phyloP scores from a whole-genome alignment of 257 asterid species.

The Scutellaria galericulata region DNA sequence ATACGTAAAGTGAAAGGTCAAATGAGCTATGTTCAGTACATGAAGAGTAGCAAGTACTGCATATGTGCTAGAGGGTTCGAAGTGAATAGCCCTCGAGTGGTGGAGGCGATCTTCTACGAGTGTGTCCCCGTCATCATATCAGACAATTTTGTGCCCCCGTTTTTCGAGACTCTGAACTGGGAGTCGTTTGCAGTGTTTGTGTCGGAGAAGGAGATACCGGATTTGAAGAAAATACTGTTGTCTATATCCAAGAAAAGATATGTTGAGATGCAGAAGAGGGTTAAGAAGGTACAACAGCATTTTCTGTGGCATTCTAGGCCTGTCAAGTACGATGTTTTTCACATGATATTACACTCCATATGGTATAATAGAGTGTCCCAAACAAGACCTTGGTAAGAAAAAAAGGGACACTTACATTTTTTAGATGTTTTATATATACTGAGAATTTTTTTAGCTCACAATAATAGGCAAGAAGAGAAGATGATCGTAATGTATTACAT shows the following conservation, averaged over 20 bases:
- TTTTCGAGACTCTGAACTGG: conserved; percentile 84
- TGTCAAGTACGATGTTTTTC: conserved; percentile 71
- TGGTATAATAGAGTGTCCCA: conserved; percentile 81
- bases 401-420: not conserved
- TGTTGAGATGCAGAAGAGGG: conserved; percentile 68
- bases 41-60: conserved; percentile 96
- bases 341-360: conserved; percentile 84
- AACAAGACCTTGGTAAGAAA: conserved; percentile 35
- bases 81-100: conserved; percentile 95
- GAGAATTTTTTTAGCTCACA: conserved; percentile 14
- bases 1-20: conserved; percentile 51
- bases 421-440: not conserved
- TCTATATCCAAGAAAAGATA: conserved; percentile 67
- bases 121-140: conserved; percentile 97
- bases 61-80: conserved; percentile 85
- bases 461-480: conserved; percentile 7
- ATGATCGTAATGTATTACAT: conserved; percentile 10
- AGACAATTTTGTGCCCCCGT: conserved; percentile 84
- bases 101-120: conserved; percentile 91
- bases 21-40: conserved; percentile 66
- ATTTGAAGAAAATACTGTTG: conserved; percentile 67
- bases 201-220: conserved; percentile 75
- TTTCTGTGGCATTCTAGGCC: conserved; percentile 92
- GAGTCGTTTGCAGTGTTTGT: conserved; percentile 84
- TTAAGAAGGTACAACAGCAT: conserved; percentile 79